Evolutionary conservation across 768 basidiomycete genomes (phyloP).

Genomic region (Nevesoporus exiguus): DNA sequence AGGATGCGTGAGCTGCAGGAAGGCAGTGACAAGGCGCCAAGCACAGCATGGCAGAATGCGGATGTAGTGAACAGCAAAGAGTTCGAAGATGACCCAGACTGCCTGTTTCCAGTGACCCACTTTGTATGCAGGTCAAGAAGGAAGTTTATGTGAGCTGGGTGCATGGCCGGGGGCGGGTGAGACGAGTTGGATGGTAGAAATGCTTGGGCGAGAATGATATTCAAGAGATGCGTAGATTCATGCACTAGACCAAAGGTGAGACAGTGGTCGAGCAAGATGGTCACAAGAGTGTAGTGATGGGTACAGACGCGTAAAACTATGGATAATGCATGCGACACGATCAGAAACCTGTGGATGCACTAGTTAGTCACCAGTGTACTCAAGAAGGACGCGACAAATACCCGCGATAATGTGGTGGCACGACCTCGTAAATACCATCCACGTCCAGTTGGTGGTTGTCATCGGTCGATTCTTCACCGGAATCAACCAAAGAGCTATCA

Average conservation of each 20-base stretch:
- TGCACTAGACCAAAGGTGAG: slow-evolving; percentile 40
- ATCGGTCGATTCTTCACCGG: slow-evolving; percentile 24
- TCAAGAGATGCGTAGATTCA: slow-evolving; percentile 45
- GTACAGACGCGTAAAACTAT: slow-evolving; percentile 45
- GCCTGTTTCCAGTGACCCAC: slow-evolving; percentile 32
- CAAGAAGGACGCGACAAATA: slow-evolving; percentile 21
- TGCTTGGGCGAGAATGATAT: slow-evolving; percentile 39
- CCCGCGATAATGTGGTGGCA: slow-evolving; percentile 53
- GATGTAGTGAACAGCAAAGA: slow-evolving; percentile 25
- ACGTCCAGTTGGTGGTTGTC: slow-evolving; percentile 26
- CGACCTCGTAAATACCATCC: slow-evolving; percentile 47
- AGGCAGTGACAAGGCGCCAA: slow-evolving; percentile 15
- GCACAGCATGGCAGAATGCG: slow-evolving; percentile 24
- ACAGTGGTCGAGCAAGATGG: slow-evolving; percentile 48
- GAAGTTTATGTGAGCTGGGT: slow-evolving; percentile 46
- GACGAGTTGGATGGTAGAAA: slow-evolving; percentile 27
- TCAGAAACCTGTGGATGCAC: slow-evolving; percentile 37
- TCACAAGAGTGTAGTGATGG: slow-evolving; percentile 47
- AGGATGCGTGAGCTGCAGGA: slow-evolving; percentile 33
- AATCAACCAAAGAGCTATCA: slow-evolving; percentile 12
- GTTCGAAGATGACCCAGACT: not conserved
- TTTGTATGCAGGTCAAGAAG: slow-evolving; percentile 42
- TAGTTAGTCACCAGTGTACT: slow-evolving; percentile 11
- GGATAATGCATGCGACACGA: slow-evolving; percentile 51
- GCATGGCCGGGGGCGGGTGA: slow-evolving; percentile 34